Percentiles rank a stretch among this genome's conserved stretches.
These are phyloP conservation scores for Aureobasidium lini DNA, from an alignment of 2,329 filamentous ascomycete genomes.

Conservation along the genomic window DNA sequence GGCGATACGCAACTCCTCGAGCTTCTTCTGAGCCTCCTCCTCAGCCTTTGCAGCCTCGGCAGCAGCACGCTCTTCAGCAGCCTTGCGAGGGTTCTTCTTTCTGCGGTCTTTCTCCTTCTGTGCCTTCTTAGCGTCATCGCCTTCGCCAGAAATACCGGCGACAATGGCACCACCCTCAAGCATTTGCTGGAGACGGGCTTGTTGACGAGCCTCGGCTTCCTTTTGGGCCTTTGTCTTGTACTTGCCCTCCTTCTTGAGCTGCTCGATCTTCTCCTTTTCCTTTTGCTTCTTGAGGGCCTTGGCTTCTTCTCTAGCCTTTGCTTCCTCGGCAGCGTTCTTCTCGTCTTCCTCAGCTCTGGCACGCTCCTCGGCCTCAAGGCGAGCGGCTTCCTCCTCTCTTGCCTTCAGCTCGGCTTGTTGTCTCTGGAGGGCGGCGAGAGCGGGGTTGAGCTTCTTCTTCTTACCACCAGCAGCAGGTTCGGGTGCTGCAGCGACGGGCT, in stretches of 20 bases:
- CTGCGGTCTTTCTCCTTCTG: constrained; percentile 64
- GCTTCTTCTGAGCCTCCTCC: constrained; percentile 48
- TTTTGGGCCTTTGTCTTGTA: constrained; percentile 80
- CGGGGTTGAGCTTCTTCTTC: constrained; percentile 81
- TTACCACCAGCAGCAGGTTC: constrained; percentile 54
- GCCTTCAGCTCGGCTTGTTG: constrained; percentile 71
- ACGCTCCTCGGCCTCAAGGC: constrained; percentile 54
- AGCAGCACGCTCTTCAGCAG: constrained; percentile 45
- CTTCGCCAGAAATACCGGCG: constrained; percentile 49
- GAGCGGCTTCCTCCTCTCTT: constrained; percentile 57
- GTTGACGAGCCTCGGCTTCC: constrained; percentile 70
- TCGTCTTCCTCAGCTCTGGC: constrained; percentile 60
- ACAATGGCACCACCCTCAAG: constrained; percentile 63
- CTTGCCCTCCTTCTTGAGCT: constrained; percentile 81
- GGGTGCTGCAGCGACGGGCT: constrained; percentile 45
- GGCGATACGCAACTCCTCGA: constrained; percentile 44
- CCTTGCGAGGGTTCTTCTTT: constrained; percentile 64
- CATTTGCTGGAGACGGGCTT: constrained; percentile 79
- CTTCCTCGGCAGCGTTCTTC: constrained; percentile 59
- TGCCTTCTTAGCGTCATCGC: constrained; percentile 69
- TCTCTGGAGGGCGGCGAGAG: constrained; percentile 66
- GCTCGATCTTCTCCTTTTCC: constrained; percentile 78
- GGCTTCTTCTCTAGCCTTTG: constrained; percentile 62
- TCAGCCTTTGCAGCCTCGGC: constrained; percentile 28
- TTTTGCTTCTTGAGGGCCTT: constrained; percentile 74